A percentile compares a stretch with the other conserved stretches of the same genome.
Conservation (phyloP, 2,329 filamentous ascomycete genomes). For the Penicillium sp. region DNA sequence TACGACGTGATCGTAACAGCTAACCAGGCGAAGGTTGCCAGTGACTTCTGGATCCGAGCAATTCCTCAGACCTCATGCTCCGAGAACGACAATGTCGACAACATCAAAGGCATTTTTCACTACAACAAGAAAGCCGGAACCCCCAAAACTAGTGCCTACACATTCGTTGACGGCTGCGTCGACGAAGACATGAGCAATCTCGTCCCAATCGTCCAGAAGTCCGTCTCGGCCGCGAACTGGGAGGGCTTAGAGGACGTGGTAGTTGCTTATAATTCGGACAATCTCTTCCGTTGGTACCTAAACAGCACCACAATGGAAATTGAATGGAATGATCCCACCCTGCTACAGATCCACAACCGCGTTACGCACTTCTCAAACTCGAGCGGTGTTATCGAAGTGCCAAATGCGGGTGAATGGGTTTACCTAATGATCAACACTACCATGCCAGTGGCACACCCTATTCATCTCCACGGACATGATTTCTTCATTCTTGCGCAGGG, state of each 20-base stretch:
- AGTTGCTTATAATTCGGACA: conserved; percentile 3
- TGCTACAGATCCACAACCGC: conserved; percentile 17
- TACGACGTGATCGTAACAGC: conserved; percentile 41
- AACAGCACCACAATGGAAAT: conserved; percentile 52
- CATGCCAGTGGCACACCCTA: conserved; percentile 4
- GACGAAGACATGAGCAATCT: conserved; percentile 28
- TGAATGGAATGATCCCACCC: conserved; percentile 10
- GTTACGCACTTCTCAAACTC: background rate
- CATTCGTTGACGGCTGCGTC: conserved; percentile 19
- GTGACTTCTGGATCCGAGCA: conserved; percentile 45
- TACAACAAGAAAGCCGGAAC: conserved; percentile 24
- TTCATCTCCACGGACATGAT: conserved; percentile 12
- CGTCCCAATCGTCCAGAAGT: conserved; percentile 24
- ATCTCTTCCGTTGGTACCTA: conserved; percentile 28
- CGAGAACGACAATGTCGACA: conserved; percentile 39
- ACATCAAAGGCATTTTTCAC: conserved; percentile 53
- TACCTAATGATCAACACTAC: conserved; percentile 6
- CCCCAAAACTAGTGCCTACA: conserved; percentile 4
- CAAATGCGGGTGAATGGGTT: conserved; percentile 1
- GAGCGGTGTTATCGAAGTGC: conserved; percentile 1
- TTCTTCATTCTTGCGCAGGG: conserved; percentile 6
- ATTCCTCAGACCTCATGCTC: conserved; percentile 46
- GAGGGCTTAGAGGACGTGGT: conserved; percentile 12
- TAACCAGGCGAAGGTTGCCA: conserved; percentile 19
- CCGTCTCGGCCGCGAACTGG: conserved; percentile 1